Evolutionary conservation across 139 green algal genomes (phyloP).

Genomic region (Chlamydomonas sp.): DNA sequence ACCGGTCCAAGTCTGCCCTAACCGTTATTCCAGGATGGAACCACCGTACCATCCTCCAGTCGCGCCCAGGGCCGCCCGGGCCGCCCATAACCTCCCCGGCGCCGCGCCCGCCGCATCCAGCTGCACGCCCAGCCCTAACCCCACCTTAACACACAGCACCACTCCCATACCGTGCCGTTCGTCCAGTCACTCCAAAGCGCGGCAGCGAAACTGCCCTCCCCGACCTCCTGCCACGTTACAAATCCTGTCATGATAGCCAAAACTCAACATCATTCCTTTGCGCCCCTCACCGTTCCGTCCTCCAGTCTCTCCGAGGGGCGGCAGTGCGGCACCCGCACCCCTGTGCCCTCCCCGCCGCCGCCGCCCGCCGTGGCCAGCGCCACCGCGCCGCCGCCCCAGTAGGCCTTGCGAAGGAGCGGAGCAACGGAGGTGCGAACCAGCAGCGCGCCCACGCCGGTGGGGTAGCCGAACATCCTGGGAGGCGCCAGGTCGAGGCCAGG

Average conservation of each 20-base stretch:
- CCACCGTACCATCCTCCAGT: too few species aligned
- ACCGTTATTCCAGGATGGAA: too few species aligned
- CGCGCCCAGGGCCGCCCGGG: too few species aligned
- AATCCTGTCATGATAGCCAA: too few species aligned
- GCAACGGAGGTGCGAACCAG: conserved; percentile 62
- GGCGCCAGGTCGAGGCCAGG: not conserved
- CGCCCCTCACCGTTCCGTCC: conserved; percentile 70
- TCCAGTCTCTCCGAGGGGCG: conserved; percentile 68
- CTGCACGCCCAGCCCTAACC: too few species aligned
- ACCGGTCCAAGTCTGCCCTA: too few species aligned
- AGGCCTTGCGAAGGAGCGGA: conserved; percentile 58
- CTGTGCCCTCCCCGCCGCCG: conserved; percentile 47
- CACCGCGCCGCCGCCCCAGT: conserved; percentile 80
- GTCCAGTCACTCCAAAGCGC: too few species aligned
- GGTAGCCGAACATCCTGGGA: conserved; percentile 81
- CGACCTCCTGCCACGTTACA: not conserved
- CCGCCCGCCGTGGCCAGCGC: conserved; percentile 68
- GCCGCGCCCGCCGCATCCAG: too few species aligned
- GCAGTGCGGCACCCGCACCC: conserved; percentile 74
- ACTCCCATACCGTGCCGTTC: too few species aligned
- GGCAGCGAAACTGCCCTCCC: not conserved
- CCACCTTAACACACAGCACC: too few species aligned
- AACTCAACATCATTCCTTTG: too few species aligned
- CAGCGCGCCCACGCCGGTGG: conserved; percentile 72
- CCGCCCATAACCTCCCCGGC: too few species aligned